Evolutionary conservation across 1,284 basidiomycete genomes (phyloP).

Genomic region (Malassezia restricta): DNA sequence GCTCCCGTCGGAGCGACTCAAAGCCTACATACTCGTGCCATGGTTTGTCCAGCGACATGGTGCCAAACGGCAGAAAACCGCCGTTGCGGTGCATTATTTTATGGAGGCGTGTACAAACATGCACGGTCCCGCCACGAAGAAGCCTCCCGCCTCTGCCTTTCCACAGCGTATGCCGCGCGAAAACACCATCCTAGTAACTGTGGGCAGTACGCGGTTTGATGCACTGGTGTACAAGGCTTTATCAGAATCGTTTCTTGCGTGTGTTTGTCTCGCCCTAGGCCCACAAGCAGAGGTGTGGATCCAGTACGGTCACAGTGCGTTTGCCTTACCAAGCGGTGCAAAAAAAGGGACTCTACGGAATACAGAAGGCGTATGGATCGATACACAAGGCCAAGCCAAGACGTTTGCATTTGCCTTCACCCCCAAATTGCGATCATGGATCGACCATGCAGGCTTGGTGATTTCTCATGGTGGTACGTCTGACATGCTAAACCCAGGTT

Average conservation of each 20-base stretch:
- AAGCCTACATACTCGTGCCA: constrained; percentile 19
- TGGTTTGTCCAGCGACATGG: neutral
- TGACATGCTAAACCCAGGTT: constrained; percentile 53
- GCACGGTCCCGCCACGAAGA: neutral
- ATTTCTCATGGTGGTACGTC: constrained; percentile 80
- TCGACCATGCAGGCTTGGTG: constrained; percentile 60
- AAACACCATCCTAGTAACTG: constrained; percentile 25
- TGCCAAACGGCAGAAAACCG: neutral
- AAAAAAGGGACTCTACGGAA: constrained; percentile 19
- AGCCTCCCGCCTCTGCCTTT: neutral
- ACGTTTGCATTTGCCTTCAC: constrained; percentile 25
- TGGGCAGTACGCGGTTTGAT: constrained; percentile 34
- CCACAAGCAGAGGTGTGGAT: neutral
- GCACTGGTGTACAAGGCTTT: constrained; percentile 23
- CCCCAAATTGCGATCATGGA: constrained; percentile 35
- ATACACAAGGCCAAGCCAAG: constrained; percentile 15
- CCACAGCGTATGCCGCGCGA: neutral
- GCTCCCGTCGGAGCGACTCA: constrained; percentile 16
- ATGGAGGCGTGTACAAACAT: constrained; percentile 3
- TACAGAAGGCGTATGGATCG: neutral
- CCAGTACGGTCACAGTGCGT: constrained; percentile 9
- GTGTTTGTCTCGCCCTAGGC: neutral
- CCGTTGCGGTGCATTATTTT: neutral
- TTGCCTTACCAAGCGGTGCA: neutral
- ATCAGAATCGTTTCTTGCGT: constrained; percentile 4